A percentile compares a stretch with the other conserved stretches of the same genome.
These are phyloP conservation scores for Dovyalis caffra DNA, from an alignment of 345 rosid species.

Conservation along the genomic window DNA sequence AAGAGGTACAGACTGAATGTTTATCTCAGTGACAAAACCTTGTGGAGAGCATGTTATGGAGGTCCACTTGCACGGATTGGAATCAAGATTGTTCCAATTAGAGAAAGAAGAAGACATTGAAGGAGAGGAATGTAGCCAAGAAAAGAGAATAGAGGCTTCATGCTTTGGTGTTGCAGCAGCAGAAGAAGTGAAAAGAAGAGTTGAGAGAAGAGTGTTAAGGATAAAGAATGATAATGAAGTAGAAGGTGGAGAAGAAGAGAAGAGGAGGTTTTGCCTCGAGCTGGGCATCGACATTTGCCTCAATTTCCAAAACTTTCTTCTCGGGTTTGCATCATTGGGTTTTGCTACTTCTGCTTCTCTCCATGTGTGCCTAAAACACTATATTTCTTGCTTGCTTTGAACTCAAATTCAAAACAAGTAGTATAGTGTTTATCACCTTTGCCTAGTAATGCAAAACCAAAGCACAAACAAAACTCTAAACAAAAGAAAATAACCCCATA, in stretches of 20 bases:
- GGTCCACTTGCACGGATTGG: conserved; percentile 79
- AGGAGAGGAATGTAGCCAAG: conserved; percentile 66
- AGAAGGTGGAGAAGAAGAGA: conserved; percentile 19
- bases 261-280: conserved; percentile 44
- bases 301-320: conserved; percentile 67
- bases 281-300: conserved; percentile 67
- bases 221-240: conserved; percentile 24
- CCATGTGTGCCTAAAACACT: conserved; percentile 20
- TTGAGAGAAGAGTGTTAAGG: conserved; percentile 17
- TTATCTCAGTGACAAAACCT: conserved; percentile 65
- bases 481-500: neutral
- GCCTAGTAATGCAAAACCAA: conserved; percentile 13
- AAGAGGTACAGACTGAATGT: conserved; percentile 55
- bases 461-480: conserved; percentile 10
- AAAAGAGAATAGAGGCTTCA: conserved; percentile 56
- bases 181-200: conserved; percentile 7
- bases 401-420: conserved; percentile 42
- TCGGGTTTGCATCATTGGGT: conserved; percentile 62
- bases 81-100: conserved; percentile 62
- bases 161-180: conserved; percentile 37
- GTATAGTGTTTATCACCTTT: conserved; percentile 11
- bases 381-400: conserved; percentile 54
- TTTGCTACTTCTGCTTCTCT: conserved; percentile 40
- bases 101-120: conserved; percentile 41
- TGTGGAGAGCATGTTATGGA: conserved; percentile 64